These are phyloP conservation scores for Rhizoclosmatium sp. DNA, from an alignment of 192 early-diverging fungal genomes.

Conservation along the genomic window DNA sequence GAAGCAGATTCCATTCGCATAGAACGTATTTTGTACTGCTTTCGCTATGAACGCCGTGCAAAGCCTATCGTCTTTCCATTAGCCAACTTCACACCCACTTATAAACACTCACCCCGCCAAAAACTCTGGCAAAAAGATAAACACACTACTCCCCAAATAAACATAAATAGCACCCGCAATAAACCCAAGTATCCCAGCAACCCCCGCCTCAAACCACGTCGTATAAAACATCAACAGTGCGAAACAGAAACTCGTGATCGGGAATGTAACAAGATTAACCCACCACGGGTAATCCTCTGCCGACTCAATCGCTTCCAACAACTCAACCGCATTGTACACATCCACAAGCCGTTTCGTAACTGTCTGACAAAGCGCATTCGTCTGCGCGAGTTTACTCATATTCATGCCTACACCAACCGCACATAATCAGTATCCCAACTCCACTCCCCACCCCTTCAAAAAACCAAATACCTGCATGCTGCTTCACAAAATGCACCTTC, in stretches of 20 bases:
- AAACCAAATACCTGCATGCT: background rate
- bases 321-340: constrained; percentile 42
- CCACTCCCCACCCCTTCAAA: constrained; percentile 3
- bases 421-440: background rate
- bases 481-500: constrained; percentile 50
- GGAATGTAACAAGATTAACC: constrained; percentile 41
- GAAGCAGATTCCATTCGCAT: constrained; percentile 15
- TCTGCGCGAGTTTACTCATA: constrained; percentile 52
- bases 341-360: constrained; percentile 34
- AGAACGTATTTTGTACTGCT: constrained; percentile 12
- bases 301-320: constrained; percentile 40
- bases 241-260: constrained; percentile 43
- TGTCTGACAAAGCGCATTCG: constrained; percentile 53
- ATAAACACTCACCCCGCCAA: constrained; percentile 31
- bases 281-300: constrained; percentile 21
- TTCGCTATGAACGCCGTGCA: constrained; percentile 33
- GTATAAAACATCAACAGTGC: constrained; percentile 48
- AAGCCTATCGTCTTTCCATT: background rate
- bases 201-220: constrained; percentile 47
- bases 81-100: background rate
- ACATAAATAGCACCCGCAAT: constrained; percentile 40
- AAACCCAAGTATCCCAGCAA: constrained; percentile 39
- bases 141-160: constrained; percentile 20
- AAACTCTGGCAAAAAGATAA: constrained; percentile 51
- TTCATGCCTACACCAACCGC: background rate